phyloP scores from a whole-genome alignment of 2,329 filamentous ascomycete species.

The Aspergillus felis region DNA sequence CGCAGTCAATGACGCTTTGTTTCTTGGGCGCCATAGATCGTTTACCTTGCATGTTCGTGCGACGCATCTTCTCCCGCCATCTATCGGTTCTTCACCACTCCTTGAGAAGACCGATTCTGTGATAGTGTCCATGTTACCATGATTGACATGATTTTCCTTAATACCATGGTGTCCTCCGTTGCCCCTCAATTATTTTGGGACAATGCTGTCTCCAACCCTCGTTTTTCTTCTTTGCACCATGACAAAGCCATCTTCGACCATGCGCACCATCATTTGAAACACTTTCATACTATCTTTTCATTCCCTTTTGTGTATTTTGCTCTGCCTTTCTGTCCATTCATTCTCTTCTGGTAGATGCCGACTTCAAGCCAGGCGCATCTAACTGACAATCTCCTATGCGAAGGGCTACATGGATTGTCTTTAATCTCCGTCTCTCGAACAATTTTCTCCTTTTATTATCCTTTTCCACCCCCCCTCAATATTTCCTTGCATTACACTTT shows the following conservation, averaged over 20 bases:
- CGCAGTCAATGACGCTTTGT: conserved; percentile 14
- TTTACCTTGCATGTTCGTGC: conserved; percentile 12
- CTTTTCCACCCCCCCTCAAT: neutral
- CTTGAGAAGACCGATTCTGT: conserved; percentile 7
- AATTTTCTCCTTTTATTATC: conserved; percentile 2
- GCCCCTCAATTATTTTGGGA: conserved; percentile 10
- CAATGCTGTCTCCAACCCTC: conserved; percentile 5
- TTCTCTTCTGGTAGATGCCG: neutral
- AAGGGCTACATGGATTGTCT: neutral
- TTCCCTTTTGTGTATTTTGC: conserved; percentile 8
- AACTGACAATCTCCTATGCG: neutral
- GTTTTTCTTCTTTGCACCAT: conserved; percentile 8
- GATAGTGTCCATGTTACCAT: conserved; percentile 29
- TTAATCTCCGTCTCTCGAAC: neutral
- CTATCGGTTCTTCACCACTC: conserved; percentile 4
- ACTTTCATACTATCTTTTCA: conserved; percentile 5
- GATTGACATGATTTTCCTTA: conserved; percentile 28
- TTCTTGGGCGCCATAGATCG: conserved; percentile 11
- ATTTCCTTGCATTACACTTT: neutral
- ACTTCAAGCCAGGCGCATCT: neutral
- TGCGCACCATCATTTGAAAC: conserved; percentile 14
- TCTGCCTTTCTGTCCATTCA: neutral
- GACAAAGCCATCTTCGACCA: conserved; percentile 11
- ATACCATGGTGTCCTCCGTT: conserved; percentile 17
- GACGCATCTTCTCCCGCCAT: conserved; percentile 13